Evolutionary conservation across 257 asterid species (phyloP), one percentile per base, ranked within the genome.

Genomic region (Rhazya stricta): DNA sequence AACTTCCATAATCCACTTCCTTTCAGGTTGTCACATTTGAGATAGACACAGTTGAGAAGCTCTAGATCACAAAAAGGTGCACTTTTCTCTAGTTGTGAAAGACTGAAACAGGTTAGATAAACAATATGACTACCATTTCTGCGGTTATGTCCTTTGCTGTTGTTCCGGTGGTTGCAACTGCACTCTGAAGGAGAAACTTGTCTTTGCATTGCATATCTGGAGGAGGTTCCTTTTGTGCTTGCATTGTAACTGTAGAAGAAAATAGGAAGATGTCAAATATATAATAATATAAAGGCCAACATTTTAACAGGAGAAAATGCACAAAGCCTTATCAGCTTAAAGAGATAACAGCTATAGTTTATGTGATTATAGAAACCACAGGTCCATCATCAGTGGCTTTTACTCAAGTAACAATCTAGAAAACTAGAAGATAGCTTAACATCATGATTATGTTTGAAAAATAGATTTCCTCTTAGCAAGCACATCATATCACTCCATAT

Each of bases 181-280:
- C 88, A 77, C 98, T 89, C 84, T 93, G 98, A 81, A 93, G 91
- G 79, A 90, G 83, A 85, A 93, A 93, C 74, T 93, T 89, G 84
- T 93, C 98, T 85, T 79, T 91, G 89, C 98, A 93, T 74, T 84
- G 92, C 93, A 93, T 79, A 15, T 89, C 96, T 57, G 87, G 65
- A 74, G 98, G 98, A 54, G 85, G 88, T 79, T 93, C 97, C 85
- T 87, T 91, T 41, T 87, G 97, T 29, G 95, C 98, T 88, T 85
- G 86, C 88, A 75, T 85, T 9, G 88, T 86, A 61, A 91, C 93
- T 86, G 63, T 76, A 78, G 77, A 76, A 77, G 21, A 53, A 37
- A 13, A 66, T 3, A 2, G 34, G 67, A 76, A 65, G 16, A 30
- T 71, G 27, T 65, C 63, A 34, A 82, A 73, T 34, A 71, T 67